Conservation (phyloP, 2,329 filamentous ascomycete species). For the Fusarium ambrosium region DNA sequence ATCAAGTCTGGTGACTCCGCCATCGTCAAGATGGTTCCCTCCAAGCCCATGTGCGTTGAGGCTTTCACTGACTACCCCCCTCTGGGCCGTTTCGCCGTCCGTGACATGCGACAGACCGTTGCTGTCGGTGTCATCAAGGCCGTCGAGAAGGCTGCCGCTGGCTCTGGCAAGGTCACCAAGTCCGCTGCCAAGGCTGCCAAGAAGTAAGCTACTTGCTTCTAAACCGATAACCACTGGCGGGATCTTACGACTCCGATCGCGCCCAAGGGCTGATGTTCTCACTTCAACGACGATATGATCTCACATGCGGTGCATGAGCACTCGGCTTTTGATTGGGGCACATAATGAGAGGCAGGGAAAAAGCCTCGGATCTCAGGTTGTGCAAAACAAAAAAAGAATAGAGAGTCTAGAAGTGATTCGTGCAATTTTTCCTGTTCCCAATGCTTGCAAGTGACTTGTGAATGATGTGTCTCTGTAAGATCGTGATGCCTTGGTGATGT, state of each 20-base stretch:
- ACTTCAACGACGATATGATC: slow-evolving; percentile 63
- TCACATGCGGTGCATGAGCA: slow-evolving; percentile 60
- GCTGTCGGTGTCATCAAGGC: slow-evolving; percentile 96
- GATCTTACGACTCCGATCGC: slow-evolving; percentile 43
- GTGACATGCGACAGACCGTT: slow-evolving; percentile 95
- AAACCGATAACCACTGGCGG: slow-evolving; percentile 42
- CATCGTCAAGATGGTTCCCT: slow-evolving; percentile 99
- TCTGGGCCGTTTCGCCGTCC: slow-evolving; percentile 99
- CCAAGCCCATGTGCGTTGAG: slow-evolving; percentile 99
- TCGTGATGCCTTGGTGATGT: slow-evolving; percentile 5
- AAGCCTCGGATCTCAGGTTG: slow-evolving; percentile 59
- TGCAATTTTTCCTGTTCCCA: slow-evolving; percentile 34
- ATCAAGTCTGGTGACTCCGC: slow-evolving; percentile 99
- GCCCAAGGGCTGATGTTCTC: slow-evolving; percentile 54
- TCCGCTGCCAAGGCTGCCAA: slow-evolving; percentile 80
- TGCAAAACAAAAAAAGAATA: slow-evolving; percentile 63
- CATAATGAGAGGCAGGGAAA: slow-evolving; percentile 59
- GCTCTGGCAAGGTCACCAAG: slow-evolving; percentile 77
- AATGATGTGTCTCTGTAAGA: not conserved
- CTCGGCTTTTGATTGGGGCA: slow-evolving; percentile 57
- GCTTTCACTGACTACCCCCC: slow-evolving; percentile 99
- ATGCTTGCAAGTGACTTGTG: slow-evolving; percentile 8
- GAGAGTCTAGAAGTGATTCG: slow-evolving; percentile 63
- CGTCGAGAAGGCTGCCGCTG: slow-evolving; percentile 74
- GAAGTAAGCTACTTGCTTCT: slow-evolving; percentile 70